phyloP scores from a whole-genome alignment of 345 rosid genomes.

The Citrus unshiu region DNA sequence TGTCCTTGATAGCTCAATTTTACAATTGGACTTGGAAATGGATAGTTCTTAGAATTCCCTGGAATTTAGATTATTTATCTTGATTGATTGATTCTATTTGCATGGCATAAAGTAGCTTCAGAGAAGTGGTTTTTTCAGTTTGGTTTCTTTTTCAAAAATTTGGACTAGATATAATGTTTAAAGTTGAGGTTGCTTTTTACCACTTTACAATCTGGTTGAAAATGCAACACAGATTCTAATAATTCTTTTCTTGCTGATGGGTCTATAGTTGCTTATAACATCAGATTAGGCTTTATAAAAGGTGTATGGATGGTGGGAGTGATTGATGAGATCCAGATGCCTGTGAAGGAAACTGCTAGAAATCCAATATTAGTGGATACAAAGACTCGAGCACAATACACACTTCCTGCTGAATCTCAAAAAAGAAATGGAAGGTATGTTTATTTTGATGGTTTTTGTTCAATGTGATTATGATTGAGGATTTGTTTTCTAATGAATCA shows the following conservation, averaged over 20 bases:
- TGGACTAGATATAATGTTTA: background rate
- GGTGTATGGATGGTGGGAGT: constrained; percentile 72
- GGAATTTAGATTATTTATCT: background rate
- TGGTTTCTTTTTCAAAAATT: background rate
- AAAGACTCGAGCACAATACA: constrained; percentile 58
- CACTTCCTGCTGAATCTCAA: constrained; percentile 75
- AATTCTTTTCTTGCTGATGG: constrained; percentile 12
- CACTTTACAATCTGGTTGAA: background rate
- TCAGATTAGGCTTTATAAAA: constrained; percentile 59
- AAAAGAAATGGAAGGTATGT: constrained; percentile 75
- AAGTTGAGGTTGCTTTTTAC: background rate
- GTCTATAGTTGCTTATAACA: constrained; percentile 18
- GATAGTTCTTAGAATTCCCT: background rate
- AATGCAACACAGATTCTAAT: background rate
- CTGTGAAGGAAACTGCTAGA: constrained; percentile 26
- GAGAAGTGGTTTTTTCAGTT: background rate
- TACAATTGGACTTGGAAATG: background rate
- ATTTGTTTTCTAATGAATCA: background rate
- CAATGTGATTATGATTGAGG: background rate
- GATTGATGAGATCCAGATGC: constrained; percentile 69
- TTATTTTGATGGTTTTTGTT: background rate
- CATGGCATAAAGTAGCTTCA: background rate
- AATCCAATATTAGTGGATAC: constrained; percentile 57
- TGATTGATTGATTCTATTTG: background rate
- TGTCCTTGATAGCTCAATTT: background rate